Base-by-base conservation (phyloP, 352 stramenopile species). In the Globisporangium alternatum region DNA sequence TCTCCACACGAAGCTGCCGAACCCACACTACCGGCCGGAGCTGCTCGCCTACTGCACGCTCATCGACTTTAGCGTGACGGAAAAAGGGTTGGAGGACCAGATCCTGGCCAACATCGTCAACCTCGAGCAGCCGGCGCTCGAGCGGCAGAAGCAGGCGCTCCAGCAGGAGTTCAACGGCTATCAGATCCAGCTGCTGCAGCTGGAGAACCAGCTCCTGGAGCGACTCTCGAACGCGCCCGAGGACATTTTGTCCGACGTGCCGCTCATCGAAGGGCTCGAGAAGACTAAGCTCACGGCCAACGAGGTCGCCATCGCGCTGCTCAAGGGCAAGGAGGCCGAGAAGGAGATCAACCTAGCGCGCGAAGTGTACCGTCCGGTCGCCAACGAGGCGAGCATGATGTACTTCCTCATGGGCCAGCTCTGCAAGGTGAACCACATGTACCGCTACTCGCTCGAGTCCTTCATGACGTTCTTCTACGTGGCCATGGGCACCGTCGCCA, bases 51-150 rank as follows among this genome's bases (percentile, higher is more conserved):
- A 97, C 61, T 97, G 90, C 61, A 98, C 91, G 44, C 75, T 98
- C 1, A 97, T 98, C 57, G 96, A 98, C 69, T 98, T 98, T 56
- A 97, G 94, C 49, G 93, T 98, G 22, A 98, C 93, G 12, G 85
- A 97, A 52, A 84, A 81, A 49, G 91, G 91, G 0, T 71, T 98
- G 0, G 90, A 97, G 69, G 91, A 97, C 43, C 91, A 98, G 61
- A 68, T 98, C 5, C 68, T 98, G 0, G 87, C 88, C 1, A 91
- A 83, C 33, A 90, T 98, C 5, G 92, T 98, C 0, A 91, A 91
- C n/a, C 59, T 90, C 33, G 92, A 98, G 70, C 88, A 97, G 55
- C 86, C 93, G 0, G 80, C 81, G 17, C 69, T 98, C 33, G 93
- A 98, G 59, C 87, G 86, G 13, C 88, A 95, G 51, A 97, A 96